Evolutionary conservation across 148 eudicot species (phyloP).

Genomic region (Arctostaphylos glauca): DNA sequence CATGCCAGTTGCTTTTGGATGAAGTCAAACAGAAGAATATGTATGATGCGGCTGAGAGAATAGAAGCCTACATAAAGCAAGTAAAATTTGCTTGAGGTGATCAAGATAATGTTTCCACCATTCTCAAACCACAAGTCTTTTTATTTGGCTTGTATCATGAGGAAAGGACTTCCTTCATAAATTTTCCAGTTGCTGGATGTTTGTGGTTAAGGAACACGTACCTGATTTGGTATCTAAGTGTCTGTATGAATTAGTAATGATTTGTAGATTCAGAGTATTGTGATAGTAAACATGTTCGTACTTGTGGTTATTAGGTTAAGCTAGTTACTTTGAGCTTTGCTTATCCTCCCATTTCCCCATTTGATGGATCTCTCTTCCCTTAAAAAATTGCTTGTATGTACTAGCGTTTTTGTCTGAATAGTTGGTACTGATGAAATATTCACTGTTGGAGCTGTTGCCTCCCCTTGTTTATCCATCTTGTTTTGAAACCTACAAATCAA

Average conservation of each 20-base stretch:
- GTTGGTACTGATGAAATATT: background rate
- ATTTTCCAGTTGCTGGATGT: background rate
- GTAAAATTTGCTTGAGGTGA: constrained; percentile 39
- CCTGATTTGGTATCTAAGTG: background rate
- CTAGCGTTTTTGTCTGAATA: background rate
- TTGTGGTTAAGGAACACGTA: background rate
- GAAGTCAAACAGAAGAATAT: constrained; percentile 47
- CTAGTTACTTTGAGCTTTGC: background rate
- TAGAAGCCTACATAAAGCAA: constrained; percentile 53
- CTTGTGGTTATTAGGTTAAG: background rate
- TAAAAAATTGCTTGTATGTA: background rate
- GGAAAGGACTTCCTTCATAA: background rate
- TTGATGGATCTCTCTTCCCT: background rate
- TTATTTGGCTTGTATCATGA: background rate
- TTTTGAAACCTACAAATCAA: background rate
- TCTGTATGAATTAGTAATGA: background rate
- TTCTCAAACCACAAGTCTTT: background rate
- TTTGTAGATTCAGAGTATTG: background rate
- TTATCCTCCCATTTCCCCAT: background rate
- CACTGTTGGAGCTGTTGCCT: background rate
- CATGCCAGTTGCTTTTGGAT: constrained; percentile 62
- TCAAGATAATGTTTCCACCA: background rate
- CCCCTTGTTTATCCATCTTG: background rate
- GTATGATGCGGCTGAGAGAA: constrained; percentile 57
- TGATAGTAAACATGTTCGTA: background rate